Base-by-base conservation (phyloP, 331 rosid species). In the Malus hybrid region DNA sequence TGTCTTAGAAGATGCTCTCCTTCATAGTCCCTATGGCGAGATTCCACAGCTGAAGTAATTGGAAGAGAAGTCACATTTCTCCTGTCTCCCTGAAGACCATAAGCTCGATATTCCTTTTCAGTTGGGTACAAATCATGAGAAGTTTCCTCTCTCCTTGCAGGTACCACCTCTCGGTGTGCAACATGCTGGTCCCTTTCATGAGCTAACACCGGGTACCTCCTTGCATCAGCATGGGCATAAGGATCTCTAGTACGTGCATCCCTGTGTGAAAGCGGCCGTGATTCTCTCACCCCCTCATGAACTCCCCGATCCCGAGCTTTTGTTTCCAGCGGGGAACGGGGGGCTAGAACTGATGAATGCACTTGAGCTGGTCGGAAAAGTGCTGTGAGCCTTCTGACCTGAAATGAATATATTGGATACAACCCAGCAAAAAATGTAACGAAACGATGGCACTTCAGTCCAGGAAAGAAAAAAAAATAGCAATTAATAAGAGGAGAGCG, bases 341-440 rank as follows among this genome's bases (percentile, higher is more conserved):
- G 72, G 75, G 90, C 71, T 74, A 48, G 78, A 24, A 74, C 48
- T 61, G 81, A 69, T 16, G 87, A 72, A 73, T 29, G 93, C 65
- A 67, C 20, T 65, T 73, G 85, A 62, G 84, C 89, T 6, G 97
- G 93, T 29, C 91, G 86, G 80, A 87, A 91, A 83, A 94, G 93
- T 69, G 75, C 81, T 10, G 82, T 81, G 64, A 88, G 97, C 89
- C 86, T 91, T 87, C 91, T 84, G 70, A 90, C 95, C 98, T 94
- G 90, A 77, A 80, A 7, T 52, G 79, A 22, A 67, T 48, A 75
- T 55, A 78, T 62, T 76, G 48, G 31, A 62, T 24, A 62, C 7
- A 24, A 13, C 2, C 4, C 9, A 4, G 5, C 39, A 20, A 55
- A 61, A 24, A 66, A 46, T 50, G 71, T 82, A 76, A 61, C 10